Evolutionary conservation across 768 basidiomycete species (phyloP).

Genomic region (Mycena capillaripes): DNA sequence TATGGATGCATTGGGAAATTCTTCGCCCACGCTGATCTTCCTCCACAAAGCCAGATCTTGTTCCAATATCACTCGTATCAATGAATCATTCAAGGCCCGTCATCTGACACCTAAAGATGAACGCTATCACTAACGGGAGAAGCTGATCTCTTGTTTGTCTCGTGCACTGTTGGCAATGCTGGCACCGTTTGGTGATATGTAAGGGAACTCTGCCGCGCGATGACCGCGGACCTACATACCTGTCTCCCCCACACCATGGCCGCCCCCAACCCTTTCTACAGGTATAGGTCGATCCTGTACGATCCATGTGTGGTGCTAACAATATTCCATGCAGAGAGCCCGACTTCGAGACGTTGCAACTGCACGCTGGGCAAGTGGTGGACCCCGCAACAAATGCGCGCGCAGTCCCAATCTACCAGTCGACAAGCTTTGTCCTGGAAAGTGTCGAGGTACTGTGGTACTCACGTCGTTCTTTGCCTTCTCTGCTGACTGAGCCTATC

Average conservation of each 20-base stretch:
- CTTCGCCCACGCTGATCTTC: too few relatives aligned
- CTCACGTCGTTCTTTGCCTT: neutral
- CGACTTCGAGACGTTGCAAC: conserved; percentile 74
- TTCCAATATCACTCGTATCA: too few relatives aligned
- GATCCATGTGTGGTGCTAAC: neutral
- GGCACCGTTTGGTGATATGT: too few relatives aligned
- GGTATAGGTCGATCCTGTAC: neutral
- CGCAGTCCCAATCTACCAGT: conserved; percentile 74
- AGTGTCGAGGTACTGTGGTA: conserved; percentile 55
- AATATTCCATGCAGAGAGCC: conserved; percentile 46
- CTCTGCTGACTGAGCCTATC: neutral
- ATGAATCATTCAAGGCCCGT: too few relatives aligned
- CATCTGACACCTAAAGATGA: too few relatives aligned
- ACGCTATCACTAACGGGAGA: too few relatives aligned
- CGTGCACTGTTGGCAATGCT: too few relatives aligned
- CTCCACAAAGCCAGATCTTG: too few relatives aligned
- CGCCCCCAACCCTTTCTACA: conserved; percentile 26
- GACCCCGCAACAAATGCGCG: conserved; percentile 70
- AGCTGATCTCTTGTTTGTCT: too few relatives aligned
- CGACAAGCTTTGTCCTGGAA: conserved; percentile 70
- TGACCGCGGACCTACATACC: too few relatives aligned
- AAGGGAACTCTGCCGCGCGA: too few relatives aligned
- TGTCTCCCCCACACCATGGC: conserved; percentile 2
- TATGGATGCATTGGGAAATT: too few relatives aligned
- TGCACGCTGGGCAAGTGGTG: conserved; percentile 71